Percentiles rank a stretch among this genome's conserved stretches.
Conservation (phyloP, 106 monocot genomes). For the Triglochin maritima region DNA sequence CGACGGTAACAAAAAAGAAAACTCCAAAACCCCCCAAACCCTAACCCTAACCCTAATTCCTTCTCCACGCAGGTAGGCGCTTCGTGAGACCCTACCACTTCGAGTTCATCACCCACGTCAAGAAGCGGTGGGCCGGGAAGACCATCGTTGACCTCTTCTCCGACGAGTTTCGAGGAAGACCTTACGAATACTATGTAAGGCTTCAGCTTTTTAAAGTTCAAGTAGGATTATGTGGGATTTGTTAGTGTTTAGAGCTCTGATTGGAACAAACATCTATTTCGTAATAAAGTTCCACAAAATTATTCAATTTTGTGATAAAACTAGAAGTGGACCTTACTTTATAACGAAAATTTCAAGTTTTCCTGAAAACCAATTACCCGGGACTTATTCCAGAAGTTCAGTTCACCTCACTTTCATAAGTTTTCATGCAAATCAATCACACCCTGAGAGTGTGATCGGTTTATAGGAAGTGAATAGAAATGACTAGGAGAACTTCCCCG, state of each 20-base stretch:
- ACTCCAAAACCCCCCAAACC: neutral
- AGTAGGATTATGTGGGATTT: neutral
- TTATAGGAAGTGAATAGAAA: no score
- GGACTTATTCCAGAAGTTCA: no score
- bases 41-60: no score
- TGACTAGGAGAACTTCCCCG: no score
- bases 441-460: neutral
- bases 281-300: no score
- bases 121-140: slow-evolving; percentile 91
- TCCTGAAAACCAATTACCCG: no score
- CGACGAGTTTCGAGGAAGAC: slow-evolving; percentile 83
- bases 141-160: slow-evolving; percentile 85
- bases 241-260: neutral
- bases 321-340: no score
- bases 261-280: no score
- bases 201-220: neutral
- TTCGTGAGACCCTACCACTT: slow-evolving; percentile 91
- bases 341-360: no score
- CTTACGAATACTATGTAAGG: slow-evolving; percentile 75
- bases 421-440: neutral
- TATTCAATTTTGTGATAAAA: no score
- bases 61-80: slow-evolving; percentile 49
- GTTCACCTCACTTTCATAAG: no score
- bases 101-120: slow-evolving; percentile 92
- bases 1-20: slow-evolving; percentile 47